Base-by-base conservation (phyloP, 1,139 yeast genomes). In the Scheffersomyces lignicola region DNA sequence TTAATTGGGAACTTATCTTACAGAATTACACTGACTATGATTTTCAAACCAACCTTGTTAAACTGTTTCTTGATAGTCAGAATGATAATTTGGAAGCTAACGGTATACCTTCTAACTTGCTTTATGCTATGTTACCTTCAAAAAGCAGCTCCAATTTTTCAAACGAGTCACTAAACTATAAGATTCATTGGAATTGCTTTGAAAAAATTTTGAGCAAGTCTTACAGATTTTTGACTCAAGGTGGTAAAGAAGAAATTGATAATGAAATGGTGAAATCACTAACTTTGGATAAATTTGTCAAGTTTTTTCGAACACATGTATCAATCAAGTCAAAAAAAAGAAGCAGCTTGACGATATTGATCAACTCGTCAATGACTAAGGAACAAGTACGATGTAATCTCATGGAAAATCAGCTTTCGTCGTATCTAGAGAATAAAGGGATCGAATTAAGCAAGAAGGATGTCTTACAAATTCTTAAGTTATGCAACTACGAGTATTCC, bases 181-280 rank as follows among this genome's bases (percentile, higher is more conserved):
- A 51, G 23, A 40, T 47, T 1, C 87, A 80, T 48, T 67, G 61
- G 35, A 56, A 59, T 23, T 44, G 55, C 23, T 74, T 76, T 71
- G 81, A 74, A 36, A 68, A 70, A 38, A 78, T 81, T 3, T 48
- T 64, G 9, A 66, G 62, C 24, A 58, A 63, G 32, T 62, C 66
- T 4, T 71, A 70, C 44, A 41, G 57, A 20, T 72, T 73, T 41
- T 46, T 52, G 1, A 61, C 60, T 5, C 33, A 36, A 1, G 40
- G 54, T 1, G 70, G 69, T 2, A 60, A 57, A 4, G 69, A 65
- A 24, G 65, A 60, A 23, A 47, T 68, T 12, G 72, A 69, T 41
- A n/a, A 41, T 1, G 29, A 36, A 0, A 14, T 60, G 0, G 43
- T 73, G 1, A 34, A 47, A 8, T 33, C 34, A 0, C 39, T 73